These are phyloP conservation scores for Triadica sebifera DNA, from an alignment of 345 rosid species.

Conservation along the genomic window DNA sequence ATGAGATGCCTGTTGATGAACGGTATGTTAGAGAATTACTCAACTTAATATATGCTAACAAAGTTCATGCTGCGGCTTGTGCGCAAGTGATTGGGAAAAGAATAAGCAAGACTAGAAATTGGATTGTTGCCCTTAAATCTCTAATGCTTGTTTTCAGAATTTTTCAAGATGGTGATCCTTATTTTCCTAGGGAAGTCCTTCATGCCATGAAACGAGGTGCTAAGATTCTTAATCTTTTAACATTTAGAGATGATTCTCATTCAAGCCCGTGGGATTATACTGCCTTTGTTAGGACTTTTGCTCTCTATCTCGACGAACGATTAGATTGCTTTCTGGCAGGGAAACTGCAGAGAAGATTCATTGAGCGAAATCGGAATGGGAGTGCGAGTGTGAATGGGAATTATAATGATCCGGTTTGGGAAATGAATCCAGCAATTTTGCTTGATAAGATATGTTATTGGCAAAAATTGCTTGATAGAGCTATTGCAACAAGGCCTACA, in stretches of 20 bases:
- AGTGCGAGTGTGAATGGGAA: too few species aligned
- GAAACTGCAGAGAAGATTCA: constrained; percentile 52
- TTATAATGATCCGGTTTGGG: constrained; percentile 37
- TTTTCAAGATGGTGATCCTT: constrained; percentile 78
- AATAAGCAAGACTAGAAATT: constrained; percentile 62
- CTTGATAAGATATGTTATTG: constrained; percentile 55
- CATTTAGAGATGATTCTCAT: constrained; percentile 62
- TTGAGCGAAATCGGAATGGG: constrained; percentile 9
- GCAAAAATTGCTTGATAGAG: constrained; percentile 78
- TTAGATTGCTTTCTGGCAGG: constrained; percentile 68
- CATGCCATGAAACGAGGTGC: constrained; percentile 75
- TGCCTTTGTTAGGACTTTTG: constrained; percentile 56
- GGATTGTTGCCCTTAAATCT: constrained; percentile 85
- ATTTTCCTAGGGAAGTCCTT: constrained; percentile 68
- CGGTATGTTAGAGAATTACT: constrained; percentile 57
- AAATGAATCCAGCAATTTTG: constrained; percentile 63
- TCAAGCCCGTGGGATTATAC: constrained; percentile 79
- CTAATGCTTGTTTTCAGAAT: constrained; percentile 68
- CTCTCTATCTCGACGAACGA: constrained; percentile 67
- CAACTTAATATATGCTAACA: constrained; percentile 47
- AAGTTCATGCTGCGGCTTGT: constrained; percentile 51
- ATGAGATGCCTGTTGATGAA: constrained; percentile 66
- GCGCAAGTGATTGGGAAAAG: constrained; percentile 61
- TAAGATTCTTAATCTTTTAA: constrained; percentile 64
- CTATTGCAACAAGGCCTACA: constrained; percentile 55